phyloP scores from a whole-genome alignment of 1,284 basidiomycete species.

The Pterulicium gracile region DNA sequence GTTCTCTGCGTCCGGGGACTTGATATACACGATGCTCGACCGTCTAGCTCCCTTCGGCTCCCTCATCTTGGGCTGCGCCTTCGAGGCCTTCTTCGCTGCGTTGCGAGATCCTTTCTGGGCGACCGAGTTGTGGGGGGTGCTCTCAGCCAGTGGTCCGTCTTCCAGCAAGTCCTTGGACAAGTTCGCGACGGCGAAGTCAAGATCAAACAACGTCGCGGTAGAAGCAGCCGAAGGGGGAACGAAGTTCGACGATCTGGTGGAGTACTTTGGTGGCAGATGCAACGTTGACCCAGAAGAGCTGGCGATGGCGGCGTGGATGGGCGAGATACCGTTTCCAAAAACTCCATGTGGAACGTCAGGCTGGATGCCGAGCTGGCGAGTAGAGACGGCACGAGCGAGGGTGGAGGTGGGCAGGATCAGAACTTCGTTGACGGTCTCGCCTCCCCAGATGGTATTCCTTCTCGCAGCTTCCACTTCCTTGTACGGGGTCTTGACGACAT shows the following conservation, averaged over 20 bases:
- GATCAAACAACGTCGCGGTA: constrained; percentile 47
- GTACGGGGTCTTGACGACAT: constrained; percentile 23
- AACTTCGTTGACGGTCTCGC: constrained; percentile 26
- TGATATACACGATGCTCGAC: constrained; percentile 55
- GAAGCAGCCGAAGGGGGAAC: constrained; percentile 44
- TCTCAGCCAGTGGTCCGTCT: constrained; percentile 43
- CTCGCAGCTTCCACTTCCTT: constrained; percentile 23
- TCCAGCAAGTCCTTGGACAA: constrained; percentile 25
- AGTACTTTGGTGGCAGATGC: constrained; percentile 10
- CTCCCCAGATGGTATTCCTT: constrained; percentile 39
- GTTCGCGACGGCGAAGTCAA: constrained; percentile 14
- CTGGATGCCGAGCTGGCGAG: constrained; percentile 34
- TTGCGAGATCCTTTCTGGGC: constrained; percentile 15
- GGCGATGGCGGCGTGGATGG: neutral
- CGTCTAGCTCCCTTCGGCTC: constrained; percentile 20
- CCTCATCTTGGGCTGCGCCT: neutral
- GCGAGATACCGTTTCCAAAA: neutral
- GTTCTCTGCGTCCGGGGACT: constrained; percentile 33
- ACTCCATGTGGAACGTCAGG: constrained; percentile 36
- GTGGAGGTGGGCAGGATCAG: constrained; percentile 14
- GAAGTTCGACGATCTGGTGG: constrained; percentile 35
- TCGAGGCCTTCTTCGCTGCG: constrained; percentile 11
- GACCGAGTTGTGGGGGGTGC: constrained; percentile 46
- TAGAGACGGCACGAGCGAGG: constrained; percentile 29
- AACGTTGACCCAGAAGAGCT: too few species aligned